Evolutionary conservation across 2,329 filamentous ascomycete genomes (phyloP).

Genomic region (Raffaelea deltoideospora): DNA sequence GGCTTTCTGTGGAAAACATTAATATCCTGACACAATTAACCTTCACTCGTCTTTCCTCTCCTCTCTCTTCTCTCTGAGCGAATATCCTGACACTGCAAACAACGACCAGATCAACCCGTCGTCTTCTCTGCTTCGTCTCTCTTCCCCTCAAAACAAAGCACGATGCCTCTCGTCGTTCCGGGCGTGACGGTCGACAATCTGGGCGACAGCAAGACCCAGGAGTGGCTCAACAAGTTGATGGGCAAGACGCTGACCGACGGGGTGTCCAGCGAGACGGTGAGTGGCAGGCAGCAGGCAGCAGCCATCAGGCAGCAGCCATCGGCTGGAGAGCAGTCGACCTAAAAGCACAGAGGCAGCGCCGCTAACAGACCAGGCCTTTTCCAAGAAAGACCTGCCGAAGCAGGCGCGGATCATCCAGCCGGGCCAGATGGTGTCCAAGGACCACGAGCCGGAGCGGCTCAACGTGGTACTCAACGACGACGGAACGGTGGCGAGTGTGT

Average conservation of each 20-base stretch:
- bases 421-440: constrained; percentile 41
- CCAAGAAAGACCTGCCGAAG: constrained; percentile 43
- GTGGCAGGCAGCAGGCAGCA: too few species aligned
- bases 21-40: too few species aligned
- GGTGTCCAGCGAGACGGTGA: constrained; percentile 36
- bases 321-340: too few species aligned
- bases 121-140: neutral
- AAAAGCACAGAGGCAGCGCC: too few species aligned
- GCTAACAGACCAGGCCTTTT: constrained; percentile 35
- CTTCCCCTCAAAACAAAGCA: constrained; percentile 16
- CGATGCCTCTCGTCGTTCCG: constrained; percentile 50
- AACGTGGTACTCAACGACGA: constrained; percentile 46
- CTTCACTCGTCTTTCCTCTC: too few species aligned
- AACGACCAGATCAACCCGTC: too few species aligned
- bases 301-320: too few species aligned
- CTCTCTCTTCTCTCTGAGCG: too few species aligned
- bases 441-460: constrained; percentile 36
- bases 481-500: constrained; percentile 43
- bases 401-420: constrained; percentile 40
- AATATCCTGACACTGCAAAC: too few species aligned
- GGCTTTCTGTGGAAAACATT: too few species aligned
- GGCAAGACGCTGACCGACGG: constrained; percentile 46
- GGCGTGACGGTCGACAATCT: constrained; percentile 33
- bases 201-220: constrained; percentile 30
- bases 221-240: constrained; percentile 47